These are phyloP conservation scores for Epichloe hybrida DNA, from an alignment of 2,329 filamentous ascomycete genomes.

Conservation along the genomic window DNA sequence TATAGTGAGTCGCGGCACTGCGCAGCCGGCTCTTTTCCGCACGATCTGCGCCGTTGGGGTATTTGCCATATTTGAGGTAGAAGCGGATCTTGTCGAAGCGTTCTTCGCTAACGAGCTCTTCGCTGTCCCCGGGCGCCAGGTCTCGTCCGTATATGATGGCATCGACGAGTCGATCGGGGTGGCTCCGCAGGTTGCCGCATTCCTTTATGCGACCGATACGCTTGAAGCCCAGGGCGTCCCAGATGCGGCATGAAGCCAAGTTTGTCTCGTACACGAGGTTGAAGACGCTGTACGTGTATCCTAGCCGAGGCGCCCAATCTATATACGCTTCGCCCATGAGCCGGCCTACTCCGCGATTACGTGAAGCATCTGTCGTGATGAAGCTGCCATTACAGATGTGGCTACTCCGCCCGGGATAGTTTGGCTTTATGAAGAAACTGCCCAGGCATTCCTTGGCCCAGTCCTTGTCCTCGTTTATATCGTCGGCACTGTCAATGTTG, in stretches of 20 bases:
- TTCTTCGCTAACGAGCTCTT: constrained; percentile 83
- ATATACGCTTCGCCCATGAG: constrained; percentile 66
- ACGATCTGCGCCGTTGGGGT: constrained; percentile 83
- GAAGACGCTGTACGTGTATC: constrained; percentile 87
- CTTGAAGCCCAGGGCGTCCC: constrained; percentile 87
- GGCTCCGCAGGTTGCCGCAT: constrained; percentile 55
- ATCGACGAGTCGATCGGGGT: constrained; percentile 56
- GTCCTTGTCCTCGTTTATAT: constrained; percentile 46
- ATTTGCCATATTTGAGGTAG: constrained; percentile 89
- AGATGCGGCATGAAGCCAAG: constrained; percentile 77
- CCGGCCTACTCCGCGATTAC: constrained; percentile 61
- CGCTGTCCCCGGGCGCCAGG: constrained; percentile 43
- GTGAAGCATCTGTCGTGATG: constrained; percentile 57
- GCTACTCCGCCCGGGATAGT: constrained; percentile 81
- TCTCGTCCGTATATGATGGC: constrained; percentile 67
- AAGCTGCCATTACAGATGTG: constrained; percentile 83
- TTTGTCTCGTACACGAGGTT: constrained; percentile 93
- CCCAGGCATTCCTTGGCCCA: constrained; percentile 75
- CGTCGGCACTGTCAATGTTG: constrained; percentile 49
- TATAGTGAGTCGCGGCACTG: constrained; percentile 91
- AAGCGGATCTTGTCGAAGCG: constrained; percentile 98
- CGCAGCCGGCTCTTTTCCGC: constrained; percentile 91
- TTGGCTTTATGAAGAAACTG: constrained; percentile 89
- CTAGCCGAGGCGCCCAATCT: constrained; percentile 66
- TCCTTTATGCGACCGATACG: constrained; percentile 72